These are phyloP conservation scores for Hymenoscyphus scutula DNA, from an alignment of 2,329 filamentous ascomycete species.

Conservation along the genomic window DNA sequence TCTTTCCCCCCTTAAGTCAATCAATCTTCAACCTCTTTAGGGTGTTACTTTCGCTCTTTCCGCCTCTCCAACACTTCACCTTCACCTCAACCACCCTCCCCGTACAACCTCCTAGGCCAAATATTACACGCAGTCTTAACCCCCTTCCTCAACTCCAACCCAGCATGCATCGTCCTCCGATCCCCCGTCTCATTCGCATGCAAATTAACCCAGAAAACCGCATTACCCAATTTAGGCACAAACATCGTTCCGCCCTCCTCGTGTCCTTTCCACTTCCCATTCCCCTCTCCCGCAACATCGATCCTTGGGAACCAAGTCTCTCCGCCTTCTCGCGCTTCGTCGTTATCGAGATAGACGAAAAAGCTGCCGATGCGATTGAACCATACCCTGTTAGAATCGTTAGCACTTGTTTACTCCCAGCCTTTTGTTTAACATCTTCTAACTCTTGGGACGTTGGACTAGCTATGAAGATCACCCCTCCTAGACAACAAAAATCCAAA, in stretches of 20 bases:
- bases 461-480: no score
- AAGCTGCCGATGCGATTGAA: constrained; percentile 21
- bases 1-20: no score
- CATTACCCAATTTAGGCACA: constrained; percentile 18
- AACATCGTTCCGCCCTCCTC: constrained; percentile 17
- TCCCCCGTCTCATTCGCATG: constrained; percentile 24
- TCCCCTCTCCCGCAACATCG: background rate
- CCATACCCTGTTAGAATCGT: background rate
- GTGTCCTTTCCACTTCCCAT: constrained; percentile 5
- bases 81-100: background rate
- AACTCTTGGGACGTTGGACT: no score
- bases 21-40: no score
- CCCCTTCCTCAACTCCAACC: constrained; percentile 16
- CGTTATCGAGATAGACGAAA: constrained; percentile 21
- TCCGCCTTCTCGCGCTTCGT: constrained; percentile 7
- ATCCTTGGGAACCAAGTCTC: constrained; percentile 25
- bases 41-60: no score
- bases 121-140: constrained; percentile 26
- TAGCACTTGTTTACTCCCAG: no score
- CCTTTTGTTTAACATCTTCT: no score
- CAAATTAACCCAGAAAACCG: constrained; percentile 26
- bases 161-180: constrained; percentile 22
- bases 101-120: constrained; percentile 21
- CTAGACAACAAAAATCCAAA: no score
- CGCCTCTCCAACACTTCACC: background rate